A percentile compares a stretch with the other conserved stretches of the same genome.
Conservation (phyloP, 2,329 filamentous ascomycete genomes). For the Geosmithia putterillii region DNA sequence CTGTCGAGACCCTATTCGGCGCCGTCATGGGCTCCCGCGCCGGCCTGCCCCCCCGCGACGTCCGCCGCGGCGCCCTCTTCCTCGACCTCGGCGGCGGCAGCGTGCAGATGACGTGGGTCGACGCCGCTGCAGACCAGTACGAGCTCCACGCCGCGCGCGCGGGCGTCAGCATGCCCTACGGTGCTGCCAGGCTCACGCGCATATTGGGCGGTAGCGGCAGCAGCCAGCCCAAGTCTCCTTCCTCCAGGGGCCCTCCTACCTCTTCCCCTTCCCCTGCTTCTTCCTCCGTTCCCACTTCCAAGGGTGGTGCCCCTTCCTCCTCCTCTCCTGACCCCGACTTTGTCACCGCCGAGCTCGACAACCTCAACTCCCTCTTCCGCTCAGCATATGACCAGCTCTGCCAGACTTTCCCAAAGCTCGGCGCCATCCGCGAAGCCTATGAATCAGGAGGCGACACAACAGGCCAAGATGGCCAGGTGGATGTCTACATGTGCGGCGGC, state of each 20-base stretch:
- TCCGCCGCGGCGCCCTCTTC: slow-evolving; percentile 49
- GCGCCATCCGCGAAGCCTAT: slow-evolving; percentile 21
- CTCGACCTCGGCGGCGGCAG: slow-evolving; percentile 75
- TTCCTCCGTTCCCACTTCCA: neutral
- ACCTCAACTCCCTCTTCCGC: slow-evolving; percentile 45
- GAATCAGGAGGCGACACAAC: slow-evolving; percentile 8
- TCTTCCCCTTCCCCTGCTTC: neutral
- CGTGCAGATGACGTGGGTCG: slow-evolving; percentile 52
- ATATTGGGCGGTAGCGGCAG: slow-evolving; percentile 25
- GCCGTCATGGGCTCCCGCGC: slow-evolving; percentile 69
- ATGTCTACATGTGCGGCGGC: slow-evolving; percentile 78
- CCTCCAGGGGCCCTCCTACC: neutral
- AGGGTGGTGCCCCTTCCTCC: neutral
- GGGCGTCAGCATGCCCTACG: slow-evolving; percentile 48
- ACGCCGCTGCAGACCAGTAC: slow-evolving; percentile 33
- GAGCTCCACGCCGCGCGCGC: slow-evolving; percentile 38
- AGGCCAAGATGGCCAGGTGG: slow-evolving; percentile 30
- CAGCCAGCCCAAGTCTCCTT: neutral
- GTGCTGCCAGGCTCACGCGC: slow-evolving; percentile 43
- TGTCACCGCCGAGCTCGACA: slow-evolving; percentile 33
- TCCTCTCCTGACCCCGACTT: slow-evolving; percentile 15
- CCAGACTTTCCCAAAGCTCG: slow-evolving; percentile 36
- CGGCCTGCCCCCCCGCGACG: slow-evolving; percentile 48
- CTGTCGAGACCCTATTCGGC: slow-evolving; percentile 72
- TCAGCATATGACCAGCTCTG: slow-evolving; percentile 45